Base-by-base conservation (phyloP, 75 land plant genomes). In the Selaginella tamariscina region DNA sequence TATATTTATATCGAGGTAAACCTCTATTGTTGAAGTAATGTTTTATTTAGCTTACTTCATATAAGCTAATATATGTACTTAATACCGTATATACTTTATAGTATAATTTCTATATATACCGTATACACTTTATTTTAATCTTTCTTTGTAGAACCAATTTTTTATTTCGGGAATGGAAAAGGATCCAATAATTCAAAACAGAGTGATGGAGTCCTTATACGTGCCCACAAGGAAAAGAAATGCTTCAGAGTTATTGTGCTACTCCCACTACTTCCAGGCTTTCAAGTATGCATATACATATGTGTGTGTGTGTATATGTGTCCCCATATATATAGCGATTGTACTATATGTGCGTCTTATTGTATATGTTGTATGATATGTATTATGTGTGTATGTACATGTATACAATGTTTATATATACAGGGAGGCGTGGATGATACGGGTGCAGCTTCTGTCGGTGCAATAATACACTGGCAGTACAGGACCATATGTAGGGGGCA, bases 401-500 rank as follows among this genome's bases (percentile, higher is more conserved):
- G 5, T 39, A 39, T 5, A 39, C 31, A 33, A 24, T 13, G 29
- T 29, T 49, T 33, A 32, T 66, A 65, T 0, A 22, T 55, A 11
- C 75, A 88, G 86, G 98, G 98, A 2, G 96, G 98, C 22, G 56
- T 94, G 26, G 98, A 94, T 81, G 98, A 94, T 81, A 79, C 73
- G 54, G 98, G 98, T 73, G 98, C 98, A 30, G 98, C 98, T 65
- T 90, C 98, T 56, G 96, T 94, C 20, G 82, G 98, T 67, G 91
- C 98, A 29, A 87, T 94, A 56, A 80, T 94, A 88, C 98, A 94
- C 68, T 94, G 98, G 98, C 98, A 94, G 69, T 89, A 94, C 69
- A 81, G 98, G 31, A 85, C 98, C 11, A 94, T 94, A 49, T 83
- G 85, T 60, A 75, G 98, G 71, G 98, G n/a, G 98, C 28, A 75